phyloP scores from a whole-genome alignment of 805 yeast genomes.

The Lachancea fermentati region DNA sequence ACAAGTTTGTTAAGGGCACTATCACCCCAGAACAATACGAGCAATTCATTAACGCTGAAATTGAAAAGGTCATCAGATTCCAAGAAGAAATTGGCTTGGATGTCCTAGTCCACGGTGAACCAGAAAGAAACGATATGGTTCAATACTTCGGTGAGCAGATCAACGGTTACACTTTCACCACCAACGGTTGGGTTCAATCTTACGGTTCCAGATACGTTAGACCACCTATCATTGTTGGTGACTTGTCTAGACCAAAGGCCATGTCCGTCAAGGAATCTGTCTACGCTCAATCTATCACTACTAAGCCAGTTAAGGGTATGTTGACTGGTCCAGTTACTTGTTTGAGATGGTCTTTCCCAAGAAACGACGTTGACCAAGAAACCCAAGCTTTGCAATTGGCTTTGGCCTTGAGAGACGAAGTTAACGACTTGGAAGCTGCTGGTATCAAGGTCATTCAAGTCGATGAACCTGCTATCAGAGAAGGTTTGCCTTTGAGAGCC shows the following conservation, averaged over 20 bases:
- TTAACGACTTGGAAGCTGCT: constrained; percentile 94
- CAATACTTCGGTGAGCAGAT: constrained; percentile 99
- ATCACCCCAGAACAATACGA: constrained; percentile 94
- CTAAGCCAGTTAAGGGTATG: constrained; percentile 99
- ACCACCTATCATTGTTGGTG: constrained; percentile 99
- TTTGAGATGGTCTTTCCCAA: constrained; percentile 99
- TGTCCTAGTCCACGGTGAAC: constrained; percentile 99
- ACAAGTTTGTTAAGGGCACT: constrained; percentile 96
- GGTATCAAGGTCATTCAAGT: constrained; percentile 98
- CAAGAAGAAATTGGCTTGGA: constrained; percentile 99
- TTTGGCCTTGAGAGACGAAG: constrained; percentile 97
- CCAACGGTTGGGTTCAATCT: constrained; percentile 99
- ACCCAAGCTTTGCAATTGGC: constrained; percentile 95
- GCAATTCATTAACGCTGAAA: constrained; percentile 93
- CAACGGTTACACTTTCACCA: constrained; percentile 97
- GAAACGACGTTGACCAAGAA: constrained; percentile 92
- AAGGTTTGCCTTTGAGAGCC: constrained; percentile 98
- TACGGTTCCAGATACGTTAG: constrained; percentile 99
- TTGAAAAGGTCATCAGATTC: constrained; percentile 92
- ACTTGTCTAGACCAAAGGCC: constrained; percentile 95
- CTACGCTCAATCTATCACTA: constrained; percentile 94
- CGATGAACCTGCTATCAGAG: constrained; percentile 99
- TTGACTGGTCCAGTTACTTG: constrained; percentile 99
- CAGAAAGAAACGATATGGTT: constrained; percentile 99
- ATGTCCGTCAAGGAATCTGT: constrained; percentile 99